phyloP scores from a whole-genome alignment of 2,329 filamentous ascomycete genomes.

The Fusarium sp. region DNA sequence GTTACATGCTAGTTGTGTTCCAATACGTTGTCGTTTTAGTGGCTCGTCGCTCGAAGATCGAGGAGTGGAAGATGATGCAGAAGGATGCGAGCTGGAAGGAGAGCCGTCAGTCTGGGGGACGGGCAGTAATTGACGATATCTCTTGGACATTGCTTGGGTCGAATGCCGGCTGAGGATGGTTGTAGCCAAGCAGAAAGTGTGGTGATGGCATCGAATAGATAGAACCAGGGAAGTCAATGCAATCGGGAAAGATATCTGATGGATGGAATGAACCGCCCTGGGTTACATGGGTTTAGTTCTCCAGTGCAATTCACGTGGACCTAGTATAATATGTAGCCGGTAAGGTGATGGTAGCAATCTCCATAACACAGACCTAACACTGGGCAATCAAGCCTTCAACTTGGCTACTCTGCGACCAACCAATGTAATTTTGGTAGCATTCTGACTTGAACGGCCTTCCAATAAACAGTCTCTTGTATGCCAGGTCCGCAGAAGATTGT shows the following conservation, averaged over 20 bases:
- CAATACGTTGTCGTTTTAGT: constrained; percentile 27
- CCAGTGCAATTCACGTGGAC: constrained; percentile 11
- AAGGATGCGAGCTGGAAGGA: constrained; percentile 10
- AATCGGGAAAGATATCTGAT: neutral
- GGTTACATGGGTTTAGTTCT: neutral
- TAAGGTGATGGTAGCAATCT: neutral
- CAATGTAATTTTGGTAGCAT: neutral
- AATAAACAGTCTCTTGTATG: constrained; percentile 1
- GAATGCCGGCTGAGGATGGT: neutral
- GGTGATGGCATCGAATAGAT: neutral
- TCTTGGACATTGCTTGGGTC: constrained; percentile 31
- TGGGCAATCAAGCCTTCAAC: neutral
- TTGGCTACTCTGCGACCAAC: neutral
- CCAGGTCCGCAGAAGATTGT: neutral
- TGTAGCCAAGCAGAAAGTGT: neutral
- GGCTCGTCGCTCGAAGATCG: constrained; percentile 19
- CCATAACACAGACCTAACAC: neutral
- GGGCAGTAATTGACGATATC: constrained; percentile 32
- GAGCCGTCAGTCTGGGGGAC: constrained; percentile 7
- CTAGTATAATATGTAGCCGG: neutral
- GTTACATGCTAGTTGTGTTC: constrained; percentile 26
- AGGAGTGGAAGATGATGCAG: constrained; percentile 22
- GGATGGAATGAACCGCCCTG: neutral
- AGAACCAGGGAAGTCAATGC: neutral
- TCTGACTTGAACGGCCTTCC: neutral